These are phyloP conservation scores for Pestalotiopsis sp. DNA, from an alignment of 2,329 filamentous ascomycete species.

Conservation along the genomic window DNA sequence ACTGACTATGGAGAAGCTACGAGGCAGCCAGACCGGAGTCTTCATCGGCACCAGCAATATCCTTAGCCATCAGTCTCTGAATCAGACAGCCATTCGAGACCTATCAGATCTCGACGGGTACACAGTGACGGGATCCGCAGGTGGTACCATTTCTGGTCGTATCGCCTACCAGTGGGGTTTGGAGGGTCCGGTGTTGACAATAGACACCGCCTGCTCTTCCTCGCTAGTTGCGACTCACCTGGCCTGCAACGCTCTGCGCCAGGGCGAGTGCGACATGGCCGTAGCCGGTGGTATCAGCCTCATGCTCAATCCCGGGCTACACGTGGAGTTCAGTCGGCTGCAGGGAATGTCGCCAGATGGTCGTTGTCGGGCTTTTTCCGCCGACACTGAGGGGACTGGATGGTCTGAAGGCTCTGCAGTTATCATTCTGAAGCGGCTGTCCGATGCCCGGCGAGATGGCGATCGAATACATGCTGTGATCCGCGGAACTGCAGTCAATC, in stretches of 20 bases:
- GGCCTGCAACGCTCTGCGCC: slow-evolving; percentile 23
- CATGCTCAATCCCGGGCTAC: slow-evolving; percentile 23
- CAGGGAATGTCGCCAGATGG: slow-evolving; percentile 22
- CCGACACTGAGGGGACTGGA: slow-evolving; percentile 22
- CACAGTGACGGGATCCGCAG: slow-evolving; percentile 27
- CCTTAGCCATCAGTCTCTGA: slow-evolving; percentile 18
- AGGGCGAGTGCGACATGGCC: slow-evolving; percentile 24
- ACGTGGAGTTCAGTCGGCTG: slow-evolving; percentile 21
- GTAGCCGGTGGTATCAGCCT: slow-evolving; percentile 22
- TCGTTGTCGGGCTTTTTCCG: slow-evolving; percentile 22
- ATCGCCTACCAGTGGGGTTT: slow-evolving; percentile 28
- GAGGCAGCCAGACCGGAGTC: slow-evolving; percentile 26
- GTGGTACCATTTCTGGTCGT: slow-evolving; percentile 26
- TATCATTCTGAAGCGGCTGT: slow-evolving; percentile 24
- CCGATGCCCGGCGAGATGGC: slow-evolving; percentile 23
- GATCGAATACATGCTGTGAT: slow-evolving; percentile 23
- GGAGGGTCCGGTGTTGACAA: slow-evolving; percentile 28
- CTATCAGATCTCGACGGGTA: slow-evolving; percentile 27
- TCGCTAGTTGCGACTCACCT: slow-evolving; percentile 24
- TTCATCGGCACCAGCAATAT: slow-evolving; percentile 30
- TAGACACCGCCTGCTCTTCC: slow-evolving; percentile 29
- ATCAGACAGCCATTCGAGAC: slow-evolving; percentile 14
- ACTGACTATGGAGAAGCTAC: slow-evolving; percentile 24
- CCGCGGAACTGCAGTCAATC: slow-evolving; percentile 23
- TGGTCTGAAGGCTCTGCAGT: slow-evolving; percentile 21